Conservation (phyloP, 441 rosid species). For the Erodium texanum region DNA sequence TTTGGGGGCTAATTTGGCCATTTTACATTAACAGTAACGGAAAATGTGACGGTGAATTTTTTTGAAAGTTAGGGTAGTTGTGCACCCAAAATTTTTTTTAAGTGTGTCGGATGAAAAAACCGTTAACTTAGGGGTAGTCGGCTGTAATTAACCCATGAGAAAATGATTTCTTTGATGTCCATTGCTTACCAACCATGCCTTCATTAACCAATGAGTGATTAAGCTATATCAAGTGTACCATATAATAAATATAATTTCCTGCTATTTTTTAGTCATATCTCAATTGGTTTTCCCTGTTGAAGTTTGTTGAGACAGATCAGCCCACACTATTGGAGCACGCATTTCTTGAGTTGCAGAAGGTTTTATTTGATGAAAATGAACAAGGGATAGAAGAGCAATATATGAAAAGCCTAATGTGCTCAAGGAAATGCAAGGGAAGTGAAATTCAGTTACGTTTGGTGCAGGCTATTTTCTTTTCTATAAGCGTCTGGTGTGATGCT, state of each 20-base stretch:
- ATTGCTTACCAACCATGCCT: background rate
- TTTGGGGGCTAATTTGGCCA: no score
- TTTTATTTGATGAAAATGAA: conserved; percentile 35
- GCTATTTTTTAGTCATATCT: conserved; percentile 16
- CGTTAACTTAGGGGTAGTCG: no score
- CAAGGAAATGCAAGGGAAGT: conserved; percentile 34
- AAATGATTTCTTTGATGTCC: background rate
- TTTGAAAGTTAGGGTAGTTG: no score
- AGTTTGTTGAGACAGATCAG: conserved; percentile 77
- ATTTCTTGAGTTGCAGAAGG: conserved; percentile 52
- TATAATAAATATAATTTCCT: conserved; percentile 2
- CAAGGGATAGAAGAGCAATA: conserved; percentile 50
- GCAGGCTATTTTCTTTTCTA: conserved; percentile 52
- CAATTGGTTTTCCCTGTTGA: conserved; percentile 26
- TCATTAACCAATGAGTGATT: background rate
- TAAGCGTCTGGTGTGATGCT: conserved; percentile 73
- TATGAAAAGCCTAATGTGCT: conserved; percentile 48
- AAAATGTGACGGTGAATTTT: no score
- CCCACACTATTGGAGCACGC: conserved; percentile 55
- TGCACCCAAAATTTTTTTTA: no score
- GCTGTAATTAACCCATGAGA: no score
- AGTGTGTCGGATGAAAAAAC: no score
- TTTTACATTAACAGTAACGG: no score
- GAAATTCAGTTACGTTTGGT: conserved; percentile 38
- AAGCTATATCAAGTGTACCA: background rate